phyloP scores from a whole-genome alignment of 23 red algal genomes.

The Gracilaria vermiculophylla region DNA sequence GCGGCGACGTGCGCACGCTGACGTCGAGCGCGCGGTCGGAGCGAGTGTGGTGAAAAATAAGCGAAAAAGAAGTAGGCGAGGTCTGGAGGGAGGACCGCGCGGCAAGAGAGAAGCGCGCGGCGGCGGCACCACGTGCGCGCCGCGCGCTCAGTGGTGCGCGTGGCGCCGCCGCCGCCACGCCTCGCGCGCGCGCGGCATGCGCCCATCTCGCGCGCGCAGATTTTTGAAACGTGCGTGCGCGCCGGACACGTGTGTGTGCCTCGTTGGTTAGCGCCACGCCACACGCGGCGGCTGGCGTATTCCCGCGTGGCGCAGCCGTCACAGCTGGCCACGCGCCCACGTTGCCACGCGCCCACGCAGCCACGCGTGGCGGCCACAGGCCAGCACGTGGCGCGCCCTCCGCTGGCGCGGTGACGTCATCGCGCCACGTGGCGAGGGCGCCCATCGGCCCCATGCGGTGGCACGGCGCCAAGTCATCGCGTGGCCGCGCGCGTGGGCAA shows the following conservation, averaged over 20 bases:
- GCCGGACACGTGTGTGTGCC: no score
- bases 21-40: background rate
- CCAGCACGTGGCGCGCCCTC: slow-evolving; percentile 6
- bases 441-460: no score
- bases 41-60: background rate
- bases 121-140: background rate
- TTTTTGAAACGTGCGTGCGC: no score
- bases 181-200: no score
- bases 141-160: slow-evolving; percentile 2
- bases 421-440: no score
- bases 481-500: background rate
- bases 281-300: no score
- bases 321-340: background rate
- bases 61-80: background rate
- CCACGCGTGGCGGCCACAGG: no score
- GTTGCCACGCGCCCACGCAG: background rate
- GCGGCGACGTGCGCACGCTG: background rate
- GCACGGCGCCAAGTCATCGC: background rate
- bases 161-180: background rate
- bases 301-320: background rate
- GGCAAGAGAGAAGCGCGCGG: background rate
- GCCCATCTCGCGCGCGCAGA: background rate
- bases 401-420: no score
- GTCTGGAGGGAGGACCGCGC: background rate
- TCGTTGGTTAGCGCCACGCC: no score